Base-by-base conservation (phyloP, 768 basidiomycete genomes). In the Hortiboletus flavorubellus region DNA sequence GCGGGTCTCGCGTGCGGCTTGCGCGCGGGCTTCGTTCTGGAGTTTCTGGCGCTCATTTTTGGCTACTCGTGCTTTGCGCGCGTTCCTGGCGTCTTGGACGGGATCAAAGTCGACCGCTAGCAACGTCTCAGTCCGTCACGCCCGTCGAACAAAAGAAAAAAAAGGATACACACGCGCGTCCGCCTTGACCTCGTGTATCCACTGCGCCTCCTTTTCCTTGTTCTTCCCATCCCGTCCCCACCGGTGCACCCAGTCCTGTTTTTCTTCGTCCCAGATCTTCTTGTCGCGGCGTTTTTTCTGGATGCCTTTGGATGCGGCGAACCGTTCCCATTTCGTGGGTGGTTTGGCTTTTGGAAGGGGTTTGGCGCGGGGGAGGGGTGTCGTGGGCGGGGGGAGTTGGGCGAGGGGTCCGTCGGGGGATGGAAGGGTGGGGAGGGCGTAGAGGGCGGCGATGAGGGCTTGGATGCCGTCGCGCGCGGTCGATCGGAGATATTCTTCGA, bases 241-340 rank as follows among this genome's bases (percentile, higher is more conserved):
- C 43, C 91, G 78, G 55, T 86, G 80, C 5, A 95, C 89, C 89
- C 91, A 98, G 16, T 89, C 89, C 71, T 97, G 93, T 67, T 80
- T 84, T 71, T 96, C 94, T 64, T 98, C 95, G 70, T 98, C 94
- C 91, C 91, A 98, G 5, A 85, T 81, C 63, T 86, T 85, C 75
- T 82, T 89, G 12, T 96, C 92, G 43, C 82, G 82, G 46, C 75
- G 80, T 65, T 76, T 83, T 64, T 97, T 84, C 65, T 84, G 83
- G 65, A 98, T 98, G 37, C 97, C 97, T 76, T 97, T 98, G 37
- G 91, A 87, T 45, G 86, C 84, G 5, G 96, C 96, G 66, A 98
- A 99, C 53, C 83, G 79, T 76, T 98, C 92, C 97, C 97, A 99
- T 72, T 97, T 98, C 8, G 96, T 98, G 34, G 80, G 84, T 9